A percentile compares a stretch with the other conserved stretches of the same genome.
phyloP scores from a whole-genome alignment of 805 yeast species.

The Ogataea salicorniae region DNA sequence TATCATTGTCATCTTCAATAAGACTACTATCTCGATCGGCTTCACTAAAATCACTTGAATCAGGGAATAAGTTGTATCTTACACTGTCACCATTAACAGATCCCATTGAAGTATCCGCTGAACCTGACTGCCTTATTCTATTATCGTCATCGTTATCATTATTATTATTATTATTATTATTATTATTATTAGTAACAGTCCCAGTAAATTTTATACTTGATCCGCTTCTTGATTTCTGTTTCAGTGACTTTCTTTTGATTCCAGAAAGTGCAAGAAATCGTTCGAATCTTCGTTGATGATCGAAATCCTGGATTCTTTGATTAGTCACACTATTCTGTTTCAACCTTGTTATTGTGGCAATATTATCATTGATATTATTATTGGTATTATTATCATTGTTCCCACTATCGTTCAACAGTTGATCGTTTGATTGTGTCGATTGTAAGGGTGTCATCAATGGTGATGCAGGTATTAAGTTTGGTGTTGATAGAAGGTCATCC shows the following conservation, averaged over 20 bases:
- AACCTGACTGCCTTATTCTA: neutral
- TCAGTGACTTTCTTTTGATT: constrained; percentile 13
- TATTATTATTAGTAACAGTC: neutral
- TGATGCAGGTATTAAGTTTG: constrained; percentile 47
- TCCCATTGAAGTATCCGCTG: neutral
- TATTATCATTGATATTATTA: neutral
- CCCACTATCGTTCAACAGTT: too few species aligned
- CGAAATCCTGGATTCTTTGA: constrained; percentile 18
- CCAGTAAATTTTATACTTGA: neutral
- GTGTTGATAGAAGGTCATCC: constrained; percentile 38
- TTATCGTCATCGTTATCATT: neutral
- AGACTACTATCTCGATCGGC: constrained; percentile 5
- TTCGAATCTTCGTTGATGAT: constrained; percentile 25
- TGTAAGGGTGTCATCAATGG: constrained; percentile 51
- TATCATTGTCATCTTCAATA: constrained; percentile 2
- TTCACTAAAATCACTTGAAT: constrained; percentile 15
- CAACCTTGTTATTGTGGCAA: neutral
- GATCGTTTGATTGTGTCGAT: constrained; percentile 19
- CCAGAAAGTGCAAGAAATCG: constrained; percentile 21
- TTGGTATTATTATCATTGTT: too few species aligned
- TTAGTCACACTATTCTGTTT: constrained; percentile 2
- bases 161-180: too few species aligned
- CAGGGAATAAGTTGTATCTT: constrained; percentile 16
- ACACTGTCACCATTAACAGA: constrained; percentile 9
- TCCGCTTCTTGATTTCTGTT: neutral